Conservation (phyloP, 2,329 filamentous ascomycete species). For the Colletotrichum somersetense region DNA sequence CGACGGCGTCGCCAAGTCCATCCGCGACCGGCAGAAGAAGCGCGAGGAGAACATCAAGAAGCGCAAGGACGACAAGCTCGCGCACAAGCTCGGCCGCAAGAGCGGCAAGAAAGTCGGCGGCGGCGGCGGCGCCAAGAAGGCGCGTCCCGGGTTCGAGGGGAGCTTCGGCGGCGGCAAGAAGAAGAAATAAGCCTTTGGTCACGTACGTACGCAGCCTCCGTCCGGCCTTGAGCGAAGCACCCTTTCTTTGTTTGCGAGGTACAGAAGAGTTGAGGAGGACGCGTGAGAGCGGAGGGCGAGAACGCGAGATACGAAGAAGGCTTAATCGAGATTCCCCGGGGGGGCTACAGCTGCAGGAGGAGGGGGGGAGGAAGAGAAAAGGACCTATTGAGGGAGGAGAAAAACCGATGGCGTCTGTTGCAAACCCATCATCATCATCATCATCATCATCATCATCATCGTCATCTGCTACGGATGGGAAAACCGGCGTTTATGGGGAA, state of each 20-base stretch:
- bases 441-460: not conserved
- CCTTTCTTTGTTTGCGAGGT: not conserved
- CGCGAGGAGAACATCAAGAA: slow-evolving; percentile 82
- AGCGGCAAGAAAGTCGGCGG: slow-evolving; percentile 58
- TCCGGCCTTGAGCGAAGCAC: not conserved
- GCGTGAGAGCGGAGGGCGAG: not conserved
- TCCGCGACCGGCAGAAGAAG: slow-evolving; percentile 85
- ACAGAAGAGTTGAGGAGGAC: not conserved
- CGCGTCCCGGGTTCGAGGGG: slow-evolving; percentile 77
- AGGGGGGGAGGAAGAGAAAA: not conserved
- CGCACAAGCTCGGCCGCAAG: slow-evolving; percentile 71
- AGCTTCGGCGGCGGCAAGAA: slow-evolving; percentile 70
- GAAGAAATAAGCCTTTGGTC: slow-evolving; percentile 45
- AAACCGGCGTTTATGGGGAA: slow-evolving; percentile 29
- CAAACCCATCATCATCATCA: slow-evolving; percentile 7
- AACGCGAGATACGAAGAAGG: not conserved
- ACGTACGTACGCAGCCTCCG: not conserved
- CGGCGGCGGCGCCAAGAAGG: slow-evolving; percentile 57
- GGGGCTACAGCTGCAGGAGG: not conserved
- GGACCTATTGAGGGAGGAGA: not conserved
- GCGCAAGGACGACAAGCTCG: slow-evolving; percentile 78
- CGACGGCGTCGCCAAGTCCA: slow-evolving; percentile 79
- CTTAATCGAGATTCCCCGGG: slow-evolving; percentile 35
- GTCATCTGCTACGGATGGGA: slow-evolving; percentile 22
- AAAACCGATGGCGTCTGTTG: slow-evolving; percentile 5